Evolutionary conservation across 106 monocot species (phyloP), one percentile per base, ranked within the genome.

Genomic region (Gastrodia elata): DNA sequence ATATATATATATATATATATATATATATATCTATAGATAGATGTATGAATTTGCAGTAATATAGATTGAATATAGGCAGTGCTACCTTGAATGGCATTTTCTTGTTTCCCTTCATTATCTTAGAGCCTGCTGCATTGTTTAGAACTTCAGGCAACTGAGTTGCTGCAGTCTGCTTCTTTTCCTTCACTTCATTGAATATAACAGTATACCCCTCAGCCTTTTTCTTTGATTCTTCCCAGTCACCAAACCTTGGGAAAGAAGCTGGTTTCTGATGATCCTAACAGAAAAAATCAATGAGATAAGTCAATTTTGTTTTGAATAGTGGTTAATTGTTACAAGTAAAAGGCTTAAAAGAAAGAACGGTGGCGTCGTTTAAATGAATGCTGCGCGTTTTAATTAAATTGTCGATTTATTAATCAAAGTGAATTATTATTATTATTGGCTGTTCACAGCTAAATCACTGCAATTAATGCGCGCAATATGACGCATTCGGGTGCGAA

Each of bases 181-280:
- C 68, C 68, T 85, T 85, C n/a, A 82, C 79, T 73, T 71, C 82
- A 32, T 64, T 74, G n/a, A 85, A 85, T 37, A 79, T 79, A 2
- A 74, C 41, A 0, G 82, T 82, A 52, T 70, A 85, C 7, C 75
- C 67, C n/a, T 70, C 82, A 8, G 25, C 73, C 32, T 69, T 40
- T 1, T 73, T 68, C 41, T 73, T 52, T 6, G 27, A 73, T 72
- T 68, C 79, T 33, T 82, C 64, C 85, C 85, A 85, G 49, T 13
- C 49, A 26, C 85, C 85, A 38, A 85, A 85, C 70, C 65, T 85
- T 2, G 82, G 85, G 27, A 84, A 71, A 5, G 82, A 74, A 34
- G 82, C 52, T 38, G 65, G 72, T 38, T 20, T 79, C 0, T 64
- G 43, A 70, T 79, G 82, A 33, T 56, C 46, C 78, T 68, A 52